Percentiles rank a stretch among this genome's conserved stretches.
These are phyloP conservation scores for Aspergillus sp. DNA, from an alignment of 2,329 filamentous ascomycete species.

Conservation along the genomic window DNA sequence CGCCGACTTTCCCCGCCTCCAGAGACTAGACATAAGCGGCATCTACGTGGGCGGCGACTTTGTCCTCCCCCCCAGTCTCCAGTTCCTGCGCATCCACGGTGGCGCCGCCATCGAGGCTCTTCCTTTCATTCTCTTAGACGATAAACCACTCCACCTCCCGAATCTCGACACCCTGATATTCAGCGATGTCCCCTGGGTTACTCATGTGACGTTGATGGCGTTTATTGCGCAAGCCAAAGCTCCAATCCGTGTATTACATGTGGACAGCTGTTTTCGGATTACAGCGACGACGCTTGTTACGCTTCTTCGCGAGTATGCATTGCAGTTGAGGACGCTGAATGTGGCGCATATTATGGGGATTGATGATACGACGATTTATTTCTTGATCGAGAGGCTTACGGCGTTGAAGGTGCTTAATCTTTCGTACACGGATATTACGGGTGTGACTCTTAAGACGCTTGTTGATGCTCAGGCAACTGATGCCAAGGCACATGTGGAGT, in stretches of 20 bases:
- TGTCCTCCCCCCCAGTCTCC: conserved; percentile 33
- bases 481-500: conserved; percentile 8
- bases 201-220: conserved; percentile 13
- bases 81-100: conserved; percentile 34
- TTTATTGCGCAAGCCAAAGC: conserved; percentile 28
- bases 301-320: conserved; percentile 23
- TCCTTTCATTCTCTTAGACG: conserved; percentile 12
- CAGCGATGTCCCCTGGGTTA: conserved; percentile 33
- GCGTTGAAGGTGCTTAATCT: conserved; percentile 40
- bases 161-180: conserved; percentile 36
- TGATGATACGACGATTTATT: conserved; percentile 29
- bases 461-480: conserved; percentile 28
- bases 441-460: conserved; percentile 39
- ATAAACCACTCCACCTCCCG: conserved; percentile 24
- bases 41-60: conserved; percentile 26
- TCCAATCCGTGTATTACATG: conserved; percentile 30
- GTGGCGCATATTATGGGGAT: conserved; percentile 32
- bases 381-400: conserved; percentile 29
- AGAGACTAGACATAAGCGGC: conserved; percentile 35
- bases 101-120: conserved; percentile 24
- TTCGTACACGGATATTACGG: conserved; percentile 40
- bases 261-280: conserved; percentile 35
- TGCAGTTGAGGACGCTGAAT: conserved; percentile 35
- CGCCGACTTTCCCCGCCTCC: conserved; percentile 28
- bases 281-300: conserved; percentile 18